Percentiles rank a stretch among this genome's conserved stretches.
These are phyloP conservation scores for Synchytrium microbalum DNA, from an alignment of 371 early-diverging fungal genomes.

Conservation along the genomic window DNA sequence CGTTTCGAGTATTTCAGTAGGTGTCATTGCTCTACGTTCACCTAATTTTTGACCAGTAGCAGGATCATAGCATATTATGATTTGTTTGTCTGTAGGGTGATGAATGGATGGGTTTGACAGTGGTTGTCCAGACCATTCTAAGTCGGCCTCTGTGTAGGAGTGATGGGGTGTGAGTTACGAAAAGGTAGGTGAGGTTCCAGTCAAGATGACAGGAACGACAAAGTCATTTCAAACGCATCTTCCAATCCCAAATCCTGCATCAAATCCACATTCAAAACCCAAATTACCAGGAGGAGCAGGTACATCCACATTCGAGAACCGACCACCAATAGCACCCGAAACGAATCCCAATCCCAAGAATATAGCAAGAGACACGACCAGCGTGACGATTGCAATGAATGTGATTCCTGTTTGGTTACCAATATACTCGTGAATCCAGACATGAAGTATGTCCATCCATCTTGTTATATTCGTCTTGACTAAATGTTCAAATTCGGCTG, in stretches of 20 bases:
- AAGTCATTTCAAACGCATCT: not conserved
- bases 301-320: not conserved
- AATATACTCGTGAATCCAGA: too few species aligned
- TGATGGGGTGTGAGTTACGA: too few species aligned
- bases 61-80: conserved; percentile 81
- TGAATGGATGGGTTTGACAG: not conserved
- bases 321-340: not conserved
- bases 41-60: conserved; percentile 70
- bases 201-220: not conserved
- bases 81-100: conserved; percentile 10
- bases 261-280: too few species aligned
- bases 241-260: not conserved
- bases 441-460: too few species aligned
- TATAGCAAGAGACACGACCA: too few species aligned
- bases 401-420: too few species aligned
- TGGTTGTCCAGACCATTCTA: not conserved
- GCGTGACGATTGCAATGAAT: too few species aligned
- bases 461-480: too few species aligned
- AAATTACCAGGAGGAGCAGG: not conserved
- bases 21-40: conserved; percentile 41
- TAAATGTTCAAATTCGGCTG: too few species aligned
- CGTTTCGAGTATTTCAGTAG: conserved; percentile 48
- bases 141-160: not conserved
- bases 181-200: too few species aligned
- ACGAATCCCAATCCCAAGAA: not conserved